Evolutionary conservation across 2,329 filamentous ascomycete genomes (phyloP).

Genomic region (Tolypocladium guangdongense): DNA sequence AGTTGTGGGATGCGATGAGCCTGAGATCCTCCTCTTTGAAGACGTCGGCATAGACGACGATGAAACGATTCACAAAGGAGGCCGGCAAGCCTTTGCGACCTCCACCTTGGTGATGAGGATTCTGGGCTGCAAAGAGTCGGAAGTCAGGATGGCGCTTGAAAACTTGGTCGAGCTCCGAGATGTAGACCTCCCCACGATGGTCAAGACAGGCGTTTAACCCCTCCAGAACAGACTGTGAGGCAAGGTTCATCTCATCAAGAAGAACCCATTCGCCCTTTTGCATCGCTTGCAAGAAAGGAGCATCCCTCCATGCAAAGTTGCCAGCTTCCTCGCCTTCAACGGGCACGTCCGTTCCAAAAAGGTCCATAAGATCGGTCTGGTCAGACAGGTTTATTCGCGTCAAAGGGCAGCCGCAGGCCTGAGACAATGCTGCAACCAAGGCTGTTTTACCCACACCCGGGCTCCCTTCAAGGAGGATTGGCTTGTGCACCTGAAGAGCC

Average conservation of each 20-base stretch:
- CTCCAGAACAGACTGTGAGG: conserved; percentile 92
- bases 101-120: conserved; percentile 93
- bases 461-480: conserved; percentile 88
- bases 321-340: conserved; percentile 87
- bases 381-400: conserved; percentile 96
- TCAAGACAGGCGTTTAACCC: conserved; percentile 94
- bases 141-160: conserved; percentile 86
- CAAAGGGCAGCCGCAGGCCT: conserved; percentile 67
- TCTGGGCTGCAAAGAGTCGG: conserved; percentile 92
- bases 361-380: conserved; percentile 93
- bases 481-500: conserved; percentile 79
- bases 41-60: conserved; percentile 91
- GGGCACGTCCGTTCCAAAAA: conserved; percentile 94
- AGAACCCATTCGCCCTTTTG: conserved; percentile 94
- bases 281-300: conserved; percentile 92
- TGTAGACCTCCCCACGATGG: conserved; percentile 89
- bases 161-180: conserved; percentile 88
- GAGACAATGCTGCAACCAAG: conserved; percentile 73
- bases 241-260: conserved; percentile 96
- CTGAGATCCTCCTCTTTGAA: conserved; percentile 74
- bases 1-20: conserved; percentile 70
- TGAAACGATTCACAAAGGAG: conserved; percentile 96
- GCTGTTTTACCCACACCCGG: conserved; percentile 98
- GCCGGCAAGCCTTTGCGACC: conserved; percentile 88
- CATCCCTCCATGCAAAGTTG: conserved; percentile 90